phyloP scores from a whole-genome alignment of 1,284 basidiomycete species.

The Fomitopsis pinicola region DNA sequence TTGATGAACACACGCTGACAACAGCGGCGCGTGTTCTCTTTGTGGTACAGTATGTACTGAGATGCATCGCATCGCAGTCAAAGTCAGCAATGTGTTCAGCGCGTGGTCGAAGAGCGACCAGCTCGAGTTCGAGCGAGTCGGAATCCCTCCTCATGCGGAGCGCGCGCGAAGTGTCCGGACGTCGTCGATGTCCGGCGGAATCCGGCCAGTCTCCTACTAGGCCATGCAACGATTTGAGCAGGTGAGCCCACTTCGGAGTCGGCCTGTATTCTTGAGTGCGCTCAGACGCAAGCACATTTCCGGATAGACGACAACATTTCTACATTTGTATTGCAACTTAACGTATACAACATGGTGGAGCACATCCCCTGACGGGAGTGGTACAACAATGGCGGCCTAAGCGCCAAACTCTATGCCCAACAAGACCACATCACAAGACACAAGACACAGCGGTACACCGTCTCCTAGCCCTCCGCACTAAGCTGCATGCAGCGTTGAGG shows the following conservation, averaged over 20 bases:
- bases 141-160: background rate
- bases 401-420: background rate
- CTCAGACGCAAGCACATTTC: background rate
- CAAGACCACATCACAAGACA: background rate
- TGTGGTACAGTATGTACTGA: background rate
- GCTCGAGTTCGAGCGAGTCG: too few relatives aligned
- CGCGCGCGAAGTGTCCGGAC: background rate
- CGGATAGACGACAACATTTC: background rate
- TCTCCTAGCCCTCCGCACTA: background rate
- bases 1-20: background rate
- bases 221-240: background rate
- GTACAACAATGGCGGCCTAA: background rate
- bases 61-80: too few relatives aligned
- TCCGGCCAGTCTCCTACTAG: background rate
- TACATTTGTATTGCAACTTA: background rate
- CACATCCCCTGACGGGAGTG: background rate
- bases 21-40: background rate
- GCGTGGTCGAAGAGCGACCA: background rate
- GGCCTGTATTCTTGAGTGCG: background rate
- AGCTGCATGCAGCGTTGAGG: background rate
- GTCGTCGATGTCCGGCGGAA: too few relatives aligned
- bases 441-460: background rate
- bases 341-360: background rate
- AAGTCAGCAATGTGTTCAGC: background rate
- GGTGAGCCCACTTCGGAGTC: background rate